These are phyloP conservation scores for Akanthomyces muscarius DNA, from an alignment of 2,329 filamentous ascomycete genomes.

Conservation along the genomic window DNA sequence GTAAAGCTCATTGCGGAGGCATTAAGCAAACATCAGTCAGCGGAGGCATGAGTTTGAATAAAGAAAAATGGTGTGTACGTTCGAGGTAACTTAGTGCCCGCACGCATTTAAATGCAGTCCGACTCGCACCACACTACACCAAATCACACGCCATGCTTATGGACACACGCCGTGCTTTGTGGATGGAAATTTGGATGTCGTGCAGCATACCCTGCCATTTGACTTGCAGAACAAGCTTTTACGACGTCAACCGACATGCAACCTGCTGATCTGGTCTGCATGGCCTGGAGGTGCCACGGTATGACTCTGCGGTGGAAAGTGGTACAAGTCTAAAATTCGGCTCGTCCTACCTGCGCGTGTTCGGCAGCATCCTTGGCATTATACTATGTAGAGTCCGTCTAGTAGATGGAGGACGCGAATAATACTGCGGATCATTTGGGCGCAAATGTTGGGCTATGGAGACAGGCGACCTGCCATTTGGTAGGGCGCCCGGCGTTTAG, in stretches of 20 bases:
- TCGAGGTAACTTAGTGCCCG: too few species aligned
- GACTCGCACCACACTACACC: background rate
- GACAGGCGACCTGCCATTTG: too few species aligned
- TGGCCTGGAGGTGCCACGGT: background rate
- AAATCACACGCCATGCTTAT: too few species aligned
- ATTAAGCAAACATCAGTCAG: background rate
- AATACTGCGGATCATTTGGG: too few species aligned
- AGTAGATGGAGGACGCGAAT: too few species aligned
- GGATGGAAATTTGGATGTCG: too few species aligned
- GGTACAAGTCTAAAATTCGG: background rate
- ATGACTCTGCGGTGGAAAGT: background rate
- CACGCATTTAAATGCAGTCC: background rate
- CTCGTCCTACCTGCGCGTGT: background rate
- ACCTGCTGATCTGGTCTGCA: conserved; percentile 9
- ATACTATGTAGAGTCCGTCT: background rate
- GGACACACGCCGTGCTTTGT: too few species aligned
- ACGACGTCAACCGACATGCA: background rate
- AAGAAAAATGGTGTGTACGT: too few species aligned
- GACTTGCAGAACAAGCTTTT: background rate
- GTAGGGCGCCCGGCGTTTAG: too few species aligned
- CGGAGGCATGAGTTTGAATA: background rate
- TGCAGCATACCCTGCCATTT: background rate
- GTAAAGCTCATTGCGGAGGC: conserved; percentile 18
- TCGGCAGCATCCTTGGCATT: background rate
- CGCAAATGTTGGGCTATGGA: too few species aligned